phyloP scores from a whole-genome alignment of 2,329 filamentous ascomycete genomes.

The Leptosphaerulina australis region DNA sequence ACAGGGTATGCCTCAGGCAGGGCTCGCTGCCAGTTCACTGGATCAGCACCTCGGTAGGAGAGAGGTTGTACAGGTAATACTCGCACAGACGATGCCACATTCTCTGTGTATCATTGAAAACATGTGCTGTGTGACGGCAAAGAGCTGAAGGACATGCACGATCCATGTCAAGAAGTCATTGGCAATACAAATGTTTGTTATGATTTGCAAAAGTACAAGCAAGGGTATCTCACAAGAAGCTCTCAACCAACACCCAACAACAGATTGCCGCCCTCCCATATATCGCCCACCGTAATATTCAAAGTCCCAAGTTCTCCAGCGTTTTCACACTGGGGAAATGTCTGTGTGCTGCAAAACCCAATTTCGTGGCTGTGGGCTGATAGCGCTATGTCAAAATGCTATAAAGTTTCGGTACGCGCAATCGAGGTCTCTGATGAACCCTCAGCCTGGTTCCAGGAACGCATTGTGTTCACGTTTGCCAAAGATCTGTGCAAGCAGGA shows the following conservation, averaged over 20 bases:
- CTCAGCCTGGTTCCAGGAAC: slow-evolving; percentile 3
- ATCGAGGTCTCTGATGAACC: neutral
- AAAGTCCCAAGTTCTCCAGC: neutral
- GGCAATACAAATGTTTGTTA: slow-evolving; percentile 17
- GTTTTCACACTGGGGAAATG: slow-evolving; percentile 7
- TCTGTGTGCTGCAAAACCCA: neutral
- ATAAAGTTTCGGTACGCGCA: slow-evolving; percentile 9
- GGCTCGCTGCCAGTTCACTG: slow-evolving; percentile 17
- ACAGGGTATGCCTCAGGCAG: slow-evolving; percentile 20
- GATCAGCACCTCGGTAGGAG: slow-evolving; percentile 16
- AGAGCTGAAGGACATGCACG: slow-evolving; percentile 26
- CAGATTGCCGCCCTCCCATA: slow-evolving; percentile 7
- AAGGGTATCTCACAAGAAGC: slow-evolving; percentile 38
- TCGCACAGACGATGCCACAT: slow-evolving; percentile 22
- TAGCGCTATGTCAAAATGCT: slow-evolving; percentile 12
- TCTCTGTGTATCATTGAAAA: slow-evolving; percentile 28
- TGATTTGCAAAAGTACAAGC: slow-evolving; percentile 28
- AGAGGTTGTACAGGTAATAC: slow-evolving; percentile 23
- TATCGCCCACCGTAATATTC: neutral
- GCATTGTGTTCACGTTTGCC: neutral
- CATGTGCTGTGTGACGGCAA: slow-evolving; percentile 33
- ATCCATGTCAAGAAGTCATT: slow-evolving; percentile 18
- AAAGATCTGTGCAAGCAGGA: slow-evolving; percentile 7
- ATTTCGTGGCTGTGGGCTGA: neutral
- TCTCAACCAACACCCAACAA: slow-evolving; percentile 13